Evolutionary conservation across 2,329 filamentous ascomycete genomes (phyloP), one percentile per base, ranked within the genome.

Genomic region (Botrytis byssoidea): DNA sequence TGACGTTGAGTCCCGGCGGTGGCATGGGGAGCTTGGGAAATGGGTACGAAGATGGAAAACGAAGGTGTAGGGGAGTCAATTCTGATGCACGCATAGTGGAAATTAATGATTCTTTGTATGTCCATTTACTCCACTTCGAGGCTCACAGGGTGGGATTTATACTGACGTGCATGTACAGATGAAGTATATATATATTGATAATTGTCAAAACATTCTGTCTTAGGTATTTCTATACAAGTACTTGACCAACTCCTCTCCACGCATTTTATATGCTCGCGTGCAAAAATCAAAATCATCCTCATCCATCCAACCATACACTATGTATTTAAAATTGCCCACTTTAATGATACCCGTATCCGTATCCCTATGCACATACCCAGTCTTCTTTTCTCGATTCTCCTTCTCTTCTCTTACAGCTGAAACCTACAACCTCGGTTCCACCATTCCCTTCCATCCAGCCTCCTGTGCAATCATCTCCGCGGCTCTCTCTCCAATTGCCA

Each of bases 401-500:
- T 55, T 29, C 46, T 22, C 32, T 16, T 16, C 40, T 35, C 7
- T 48, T 22, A 3, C 35, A n/a, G 55, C 25, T n/a, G 29, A 42
- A 70, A 4, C 74, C 59, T 79, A 81, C 74, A 81, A 76, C 63
- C 77, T 80, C 25, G 79, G 75, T 46, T 74, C 75, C 12, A 63
- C 74, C 74, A 79, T 77, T 18, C 79, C 78, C 57, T 77, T 89
- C 90, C 90, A 92, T 32, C 89, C 89, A 74, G 88, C 92, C 77
- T 93, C 90, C 81, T 91, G 86, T 44, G 91, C 91, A 81, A 97
- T 91, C 82, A 97, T 83, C 86, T 97, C 94, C 0, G 94, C 94
- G 9, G 90, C 91, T 73, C 92, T 88, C 88, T 97, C 94, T 12
- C 93, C 94, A 79, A 97, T 89, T 71, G 89, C 91, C 80, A 97